phyloP scores from a whole-genome alignment of 495 filamentous ascomycete genomes.

The Hypoxylon fragiforme region DNA sequence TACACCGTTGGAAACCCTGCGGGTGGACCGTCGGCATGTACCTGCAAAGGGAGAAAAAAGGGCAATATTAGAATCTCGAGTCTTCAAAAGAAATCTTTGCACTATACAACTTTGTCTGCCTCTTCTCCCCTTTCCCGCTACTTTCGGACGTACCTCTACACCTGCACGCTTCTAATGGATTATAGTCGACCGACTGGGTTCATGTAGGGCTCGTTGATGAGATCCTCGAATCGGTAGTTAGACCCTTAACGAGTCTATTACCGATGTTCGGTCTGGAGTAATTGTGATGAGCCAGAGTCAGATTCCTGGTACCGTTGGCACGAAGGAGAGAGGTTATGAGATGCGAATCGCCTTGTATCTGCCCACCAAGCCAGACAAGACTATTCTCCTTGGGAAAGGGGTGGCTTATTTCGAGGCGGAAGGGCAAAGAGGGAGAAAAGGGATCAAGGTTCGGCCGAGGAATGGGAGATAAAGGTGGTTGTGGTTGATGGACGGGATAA shows the following conservation, averaged over 20 bases:
- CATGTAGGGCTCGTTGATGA: constrained; percentile 36
- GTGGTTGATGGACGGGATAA: constrained; percentile 7
- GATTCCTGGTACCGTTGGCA: constrained; percentile 40
- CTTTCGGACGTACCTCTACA: constrained; percentile 38
- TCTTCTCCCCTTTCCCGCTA: neutral
- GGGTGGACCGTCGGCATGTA: constrained; percentile 48
- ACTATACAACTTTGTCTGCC: constrained; percentile 1
- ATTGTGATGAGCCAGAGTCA: constrained; percentile 39
- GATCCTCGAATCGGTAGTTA: constrained; percentile 41
- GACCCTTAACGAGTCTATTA: constrained; percentile 36
- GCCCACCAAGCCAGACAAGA: constrained; percentile 32
- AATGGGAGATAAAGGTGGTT: constrained; percentile 46
- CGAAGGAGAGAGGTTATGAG: constrained; percentile 29
- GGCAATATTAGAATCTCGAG: constrained; percentile 37
- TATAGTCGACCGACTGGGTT: constrained; percentile 40
- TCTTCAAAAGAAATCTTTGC: neutral
- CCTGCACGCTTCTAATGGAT: constrained; percentile 38
- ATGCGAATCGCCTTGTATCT: constrained; percentile 31
- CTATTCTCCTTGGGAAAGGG: constrained; percentile 39
- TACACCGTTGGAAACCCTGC: constrained; percentile 57
- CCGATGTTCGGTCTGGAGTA: constrained; percentile 38
- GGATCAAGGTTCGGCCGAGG: constrained; percentile 46
- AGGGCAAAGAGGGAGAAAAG: constrained; percentile 34
- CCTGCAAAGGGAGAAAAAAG: constrained; percentile 45
- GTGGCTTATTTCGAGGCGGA: constrained; percentile 34